Evolutionary conservation across 768 basidiomycete genomes (phyloP).

Genomic region (Mycena floridula): DNA sequence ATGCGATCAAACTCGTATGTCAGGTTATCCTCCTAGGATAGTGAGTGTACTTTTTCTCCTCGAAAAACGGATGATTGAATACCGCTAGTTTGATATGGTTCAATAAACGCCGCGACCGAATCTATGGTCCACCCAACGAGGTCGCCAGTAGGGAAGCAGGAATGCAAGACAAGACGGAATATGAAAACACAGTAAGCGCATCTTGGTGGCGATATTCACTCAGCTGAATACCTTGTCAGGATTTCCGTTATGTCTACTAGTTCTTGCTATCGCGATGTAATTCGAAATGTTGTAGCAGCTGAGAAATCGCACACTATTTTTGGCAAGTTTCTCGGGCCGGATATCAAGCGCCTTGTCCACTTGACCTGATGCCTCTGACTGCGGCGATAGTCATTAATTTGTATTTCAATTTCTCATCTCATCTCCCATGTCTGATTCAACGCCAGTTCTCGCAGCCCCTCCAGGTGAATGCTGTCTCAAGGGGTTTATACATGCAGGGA

Average conservation of each 20-base stretch:
- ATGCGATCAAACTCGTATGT: conserved; percentile 11
- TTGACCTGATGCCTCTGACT: too few relatives aligned
- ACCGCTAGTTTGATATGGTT: conserved; percentile 10
- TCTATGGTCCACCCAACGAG: conserved; percentile 10
- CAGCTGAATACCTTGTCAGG: neutral
- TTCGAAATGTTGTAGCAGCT: too few relatives aligned
- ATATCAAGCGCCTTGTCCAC: too few relatives aligned
- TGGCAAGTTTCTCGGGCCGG: too few relatives aligned
- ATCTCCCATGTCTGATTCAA: too few relatives aligned
- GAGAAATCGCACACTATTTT: too few relatives aligned
- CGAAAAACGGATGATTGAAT: neutral
- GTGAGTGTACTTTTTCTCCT: conserved; percentile 1
- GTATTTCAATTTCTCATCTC: too few relatives aligned
- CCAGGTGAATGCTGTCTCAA: conserved; percentile 48
- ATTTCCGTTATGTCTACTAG: conserved; percentile 12
- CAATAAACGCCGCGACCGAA: conserved; percentile 9
- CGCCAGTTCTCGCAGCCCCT: conserved; percentile 28
- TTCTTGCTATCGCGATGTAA: too few relatives aligned
- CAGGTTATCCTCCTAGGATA: conserved; percentile 8
- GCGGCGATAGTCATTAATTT: too few relatives aligned
- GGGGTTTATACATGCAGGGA: conserved; percentile 46
- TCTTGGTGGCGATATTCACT: neutral
- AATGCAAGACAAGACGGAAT: conserved; percentile 17
- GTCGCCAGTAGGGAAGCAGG: conserved; percentile 13
- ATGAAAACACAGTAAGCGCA: conserved; percentile 11